phyloP scores from a whole-genome alignment of 2,329 filamentous ascomycete species.

The Neofusicoccum sp. region DNA sequence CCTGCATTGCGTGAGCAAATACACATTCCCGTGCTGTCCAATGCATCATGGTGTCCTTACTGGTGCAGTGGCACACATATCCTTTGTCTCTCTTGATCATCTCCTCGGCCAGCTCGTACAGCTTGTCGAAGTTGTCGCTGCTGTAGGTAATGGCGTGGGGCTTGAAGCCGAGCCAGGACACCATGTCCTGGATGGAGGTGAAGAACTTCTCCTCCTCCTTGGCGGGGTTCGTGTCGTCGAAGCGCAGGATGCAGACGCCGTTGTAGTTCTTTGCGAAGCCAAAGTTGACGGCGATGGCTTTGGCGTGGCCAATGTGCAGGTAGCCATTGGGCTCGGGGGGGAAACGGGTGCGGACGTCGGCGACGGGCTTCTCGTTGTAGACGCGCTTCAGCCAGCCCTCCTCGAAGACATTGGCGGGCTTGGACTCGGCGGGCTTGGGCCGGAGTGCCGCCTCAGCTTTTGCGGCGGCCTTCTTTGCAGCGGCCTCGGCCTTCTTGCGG shows the following conservation, averaged over 20 bases:
- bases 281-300: constrained; percentile 96
- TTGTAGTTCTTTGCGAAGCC: constrained; percentile 86
- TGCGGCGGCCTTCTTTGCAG: constrained; percentile 45
- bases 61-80: constrained; percentile 84
- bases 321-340: constrained; percentile 79
- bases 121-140: constrained; percentile 83
- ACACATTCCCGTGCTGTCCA: neutral
- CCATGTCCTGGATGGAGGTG: constrained; percentile 82
- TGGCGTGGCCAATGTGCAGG: constrained; percentile 90
- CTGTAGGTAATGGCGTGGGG: constrained; percentile 82
- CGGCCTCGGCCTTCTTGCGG: constrained; percentile 52
- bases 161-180: constrained; percentile 83
- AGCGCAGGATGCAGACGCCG: constrained; percentile 76
- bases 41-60: constrained; percentile 37
- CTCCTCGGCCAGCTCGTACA: constrained; percentile 88
- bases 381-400: constrained; percentile 54
- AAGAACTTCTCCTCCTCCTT: constrained; percentile 92
- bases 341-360: constrained; percentile 52
- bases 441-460: constrained; percentile 45
- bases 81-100: constrained; percentile 70
- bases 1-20: constrained; percentile 49
- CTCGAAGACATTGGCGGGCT: constrained; percentile 46
- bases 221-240: constrained; percentile 94
- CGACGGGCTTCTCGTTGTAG: constrained; percentile 53
- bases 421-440: constrained; percentile 39